Evolutionary conservation across 495 filamentous ascomycete species (phyloP), one percentile per base, ranked within the genome.

Genomic region (Aspergillus asperescens): DNA sequence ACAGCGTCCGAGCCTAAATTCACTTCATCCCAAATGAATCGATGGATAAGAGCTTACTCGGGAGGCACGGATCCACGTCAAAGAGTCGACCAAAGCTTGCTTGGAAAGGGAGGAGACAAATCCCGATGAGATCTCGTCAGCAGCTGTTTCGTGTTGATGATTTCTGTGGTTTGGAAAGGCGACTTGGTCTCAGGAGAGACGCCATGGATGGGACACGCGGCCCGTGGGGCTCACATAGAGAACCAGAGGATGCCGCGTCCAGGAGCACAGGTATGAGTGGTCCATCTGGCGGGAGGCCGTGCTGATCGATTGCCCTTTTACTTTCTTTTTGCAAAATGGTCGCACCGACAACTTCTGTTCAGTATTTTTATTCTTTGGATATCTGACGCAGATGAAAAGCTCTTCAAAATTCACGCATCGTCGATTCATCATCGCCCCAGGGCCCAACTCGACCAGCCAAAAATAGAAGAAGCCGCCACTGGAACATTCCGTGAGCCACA

Each of bases 131-230:
- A 35, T 35, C 16, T 16, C 13, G 32, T 35, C 32, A 35, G 32
- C 32, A 35, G 32, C 32, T n/a, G 32, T 35, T 35, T 35, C 32
- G 32, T 12, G 32, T 35, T 35, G 32, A n/a, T n/a, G n/a, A 35
- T 35, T 35, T 35, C 13, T 12, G 31, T 34, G 31, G 31, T 34
- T n/a, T n/a, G n/a, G n/a, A n/a, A 35, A 3, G 32, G 5, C 10
- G 32, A 15, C 32, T 35, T n/a, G 15, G 45, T 5, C 12, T 48
- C 32, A 53, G 39, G 34, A 46, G 44, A 45, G 28, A 40, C 50
- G 38, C 35, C 49, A 39, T 53, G 29, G 43, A 54, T 40, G 46
- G 59, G 59, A 62, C 59, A 62, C 59, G 59, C 59, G 59, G 59
- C 59, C 59, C 52, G 59, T 62, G 56, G 59, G 59, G 59, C 56